These are phyloP conservation scores for Colletotrichum tropicale DNA, from an alignment of 2,329 filamentous ascomycete genomes.

Conservation along the genomic window DNA sequence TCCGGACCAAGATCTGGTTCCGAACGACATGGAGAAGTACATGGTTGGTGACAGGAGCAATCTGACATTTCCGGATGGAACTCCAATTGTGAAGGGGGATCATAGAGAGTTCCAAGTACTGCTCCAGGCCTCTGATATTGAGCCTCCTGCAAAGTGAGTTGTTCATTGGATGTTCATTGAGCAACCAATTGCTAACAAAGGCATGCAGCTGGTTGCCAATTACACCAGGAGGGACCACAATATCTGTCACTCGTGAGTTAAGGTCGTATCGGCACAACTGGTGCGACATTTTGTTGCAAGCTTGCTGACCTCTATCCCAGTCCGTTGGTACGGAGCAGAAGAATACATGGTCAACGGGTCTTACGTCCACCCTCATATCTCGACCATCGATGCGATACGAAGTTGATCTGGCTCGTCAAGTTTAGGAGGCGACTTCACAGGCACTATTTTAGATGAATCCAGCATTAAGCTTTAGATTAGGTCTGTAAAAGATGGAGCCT, in stretches of 20 bases:
- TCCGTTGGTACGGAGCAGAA: background rate
- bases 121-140: background rate
- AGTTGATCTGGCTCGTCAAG: background rate
- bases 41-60: background rate
- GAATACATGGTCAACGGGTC: background rate
- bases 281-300: background rate
- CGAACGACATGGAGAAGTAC: background rate
- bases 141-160: background rate
- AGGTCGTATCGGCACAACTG: accelerated
- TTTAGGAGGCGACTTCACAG: accelerated
- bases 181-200: background rate
- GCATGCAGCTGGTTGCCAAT: background rate
- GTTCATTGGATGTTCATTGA: background rate
- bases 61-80: background rate
- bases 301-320: background rate
- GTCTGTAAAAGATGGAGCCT: accelerated
- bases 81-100: background rate
- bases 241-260: background rate
- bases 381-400: background rate
- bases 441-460: background rate
- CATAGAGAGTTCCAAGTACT: background rate
- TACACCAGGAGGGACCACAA: background rate
- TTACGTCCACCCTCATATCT: background rate
- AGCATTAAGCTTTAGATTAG: background rate
- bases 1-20: background rate